A percentile compares a stretch with the other conserved stretches of the same genome.
Evolutionary conservation across 805 yeast species (phyloP).

Genomic region (Ogataea naganishii): DNA sequence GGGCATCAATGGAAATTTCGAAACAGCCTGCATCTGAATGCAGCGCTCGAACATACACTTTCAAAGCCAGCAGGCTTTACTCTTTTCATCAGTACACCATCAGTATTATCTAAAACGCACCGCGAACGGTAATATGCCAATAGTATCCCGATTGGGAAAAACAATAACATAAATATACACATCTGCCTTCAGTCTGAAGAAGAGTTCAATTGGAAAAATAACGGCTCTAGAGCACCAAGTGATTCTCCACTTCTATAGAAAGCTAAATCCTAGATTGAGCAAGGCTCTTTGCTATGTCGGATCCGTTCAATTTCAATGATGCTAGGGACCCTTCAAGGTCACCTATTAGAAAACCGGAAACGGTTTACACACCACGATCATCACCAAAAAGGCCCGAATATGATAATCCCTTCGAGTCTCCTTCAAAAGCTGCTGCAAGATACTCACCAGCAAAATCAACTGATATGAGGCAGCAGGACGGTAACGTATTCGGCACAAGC

Average conservation of each 20-base stretch:
- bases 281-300: slow-evolving; percentile 10
- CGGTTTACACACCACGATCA: slow-evolving; percentile 19
- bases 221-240: not conserved
- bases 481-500: slow-evolving; percentile 25
- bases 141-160: slow-evolving; percentile 11
- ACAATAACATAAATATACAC: not conserved
- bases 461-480: slow-evolving; percentile 13
- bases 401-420: slow-evolving; percentile 13
- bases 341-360: slow-evolving; percentile 23
- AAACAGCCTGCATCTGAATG: no score
- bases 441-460: slow-evolving; percentile 36
- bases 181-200: not conserved
- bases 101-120: no score
- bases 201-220: slow-evolving; percentile 1
- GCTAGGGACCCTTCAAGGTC: slow-evolving; percentile 17
- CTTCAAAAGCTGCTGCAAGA: slow-evolving; percentile 28
- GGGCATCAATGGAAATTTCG: no score
- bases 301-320: slow-evolving; percentile 19
- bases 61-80: no score
- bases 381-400: slow-evolving; percentile 20
- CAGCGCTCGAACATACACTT: no score
- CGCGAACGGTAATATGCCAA: no score
- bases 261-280: slow-evolving; percentile 3
- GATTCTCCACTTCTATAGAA: slow-evolving; percentile 5
- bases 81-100: no score